Evolutionary conservation across 768 basidiomycete genomes (phyloP).

Genomic region (Amyloporia xantha): DNA sequence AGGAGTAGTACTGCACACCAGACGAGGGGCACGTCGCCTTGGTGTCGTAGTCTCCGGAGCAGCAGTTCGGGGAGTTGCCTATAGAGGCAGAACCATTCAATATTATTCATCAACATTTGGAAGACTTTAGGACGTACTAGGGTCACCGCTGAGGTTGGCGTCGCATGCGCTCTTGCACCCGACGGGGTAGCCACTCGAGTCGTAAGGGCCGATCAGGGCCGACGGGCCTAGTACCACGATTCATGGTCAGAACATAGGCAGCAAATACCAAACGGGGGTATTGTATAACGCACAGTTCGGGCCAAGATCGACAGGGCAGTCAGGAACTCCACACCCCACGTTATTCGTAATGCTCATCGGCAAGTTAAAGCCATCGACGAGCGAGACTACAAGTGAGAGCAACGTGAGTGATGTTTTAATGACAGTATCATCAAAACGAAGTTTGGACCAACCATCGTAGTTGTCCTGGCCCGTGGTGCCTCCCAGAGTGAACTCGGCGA

Average conservation of each 20-base stretch:
- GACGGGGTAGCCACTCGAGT: conserved; percentile 26
- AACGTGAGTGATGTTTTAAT: neutral
- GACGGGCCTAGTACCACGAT: conserved; percentile 17
- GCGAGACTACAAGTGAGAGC: conserved; percentile 14
- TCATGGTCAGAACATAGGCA: conserved; percentile 8
- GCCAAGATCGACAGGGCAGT: conserved; percentile 56
- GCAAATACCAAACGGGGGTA: conserved; percentile 27
- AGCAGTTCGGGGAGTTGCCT: conserved; percentile 59
- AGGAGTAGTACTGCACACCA: conserved; percentile 33
- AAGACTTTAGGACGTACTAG: conserved; percentile 12
- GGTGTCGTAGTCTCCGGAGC: conserved; percentile 47
- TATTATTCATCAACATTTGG: neutral
- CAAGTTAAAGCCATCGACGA: conserved; percentile 39
- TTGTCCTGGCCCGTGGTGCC: conserved; percentile 20
- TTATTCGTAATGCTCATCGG: conserved; percentile 53
- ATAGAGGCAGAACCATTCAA: neutral
- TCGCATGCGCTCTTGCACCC: conserved; percentile 29
- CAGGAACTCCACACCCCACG: conserved; percentile 45
- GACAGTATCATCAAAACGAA: too few relatives aligned
- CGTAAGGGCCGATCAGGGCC: conserved; percentile 24
- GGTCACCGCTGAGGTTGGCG: conserved; percentile 25
- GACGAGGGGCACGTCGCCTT: conserved; percentile 52
- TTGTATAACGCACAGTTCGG: conserved; percentile 40
- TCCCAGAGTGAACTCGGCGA: conserved; percentile 30
- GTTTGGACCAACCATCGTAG: conserved; percentile 23